Base-by-base conservation (phyloP, 768 basidiomycete genomes). In the Pulveroboletus sp. region DNA sequence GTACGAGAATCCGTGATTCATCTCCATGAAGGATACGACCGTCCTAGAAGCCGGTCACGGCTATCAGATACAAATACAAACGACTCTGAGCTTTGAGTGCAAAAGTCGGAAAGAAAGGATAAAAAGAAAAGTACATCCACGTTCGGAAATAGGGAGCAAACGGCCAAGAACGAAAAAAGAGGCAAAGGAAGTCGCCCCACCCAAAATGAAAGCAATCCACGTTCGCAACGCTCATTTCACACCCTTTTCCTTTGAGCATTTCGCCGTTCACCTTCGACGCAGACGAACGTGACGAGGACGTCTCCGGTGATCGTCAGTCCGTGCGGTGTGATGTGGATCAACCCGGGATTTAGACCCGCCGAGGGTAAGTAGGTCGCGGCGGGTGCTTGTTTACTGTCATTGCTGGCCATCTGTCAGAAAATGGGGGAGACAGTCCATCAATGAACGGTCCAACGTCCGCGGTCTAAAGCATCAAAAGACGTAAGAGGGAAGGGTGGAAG, bases 241-340 rank as follows among this genome's bases (percentile, higher is more conserved):
- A 45, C 24, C 31, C 35, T 59, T 32, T 47, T 57, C 56, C 56
- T 68, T 29, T 63, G 56, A 1, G 65, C 38, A 29, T 67, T 61
- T 36, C 66, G 59, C 24, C 66, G 61, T 47, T 67, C 66, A 47
- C 66, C 66, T 50, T 67, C 68, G 43, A 67, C 68, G 14, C 53
- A 65, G 50, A 67, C 59, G 16, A 67, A 67, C 6, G 68, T 62
- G 22, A 68, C 49, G 39, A 67, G 57, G n/a, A 69, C 68, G 32
- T 67, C 66, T 16, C 53, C 61, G 9, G 62, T 58, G 43, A 67
- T 69, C 19, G 66, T 67, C 9, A 67, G 30, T 1, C 65, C 66
- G 32, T 67, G 66, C 14, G 66, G 66, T 6, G 66, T 69, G 51
- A 67, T 53, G 53, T 67, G 66, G 45, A 67, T 61, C 42, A 67